These are phyloP conservation scores for Funneliformis caledonium DNA, from an alignment of 371 early-diverging fungal genomes.

Conservation along the genomic window DNA sequence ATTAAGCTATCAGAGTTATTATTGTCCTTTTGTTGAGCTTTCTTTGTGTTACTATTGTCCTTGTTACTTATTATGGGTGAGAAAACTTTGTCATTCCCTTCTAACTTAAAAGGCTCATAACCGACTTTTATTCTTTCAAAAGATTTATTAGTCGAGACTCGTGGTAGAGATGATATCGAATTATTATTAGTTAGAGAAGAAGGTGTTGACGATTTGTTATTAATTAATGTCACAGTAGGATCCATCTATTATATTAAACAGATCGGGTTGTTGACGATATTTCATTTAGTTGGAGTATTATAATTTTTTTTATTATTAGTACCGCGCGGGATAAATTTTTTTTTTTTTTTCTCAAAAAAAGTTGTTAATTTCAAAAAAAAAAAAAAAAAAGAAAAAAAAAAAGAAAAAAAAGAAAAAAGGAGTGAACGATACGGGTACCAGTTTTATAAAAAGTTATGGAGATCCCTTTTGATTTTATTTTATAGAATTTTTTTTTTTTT, in stretches of 20 bases:
- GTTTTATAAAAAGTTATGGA: background rate
- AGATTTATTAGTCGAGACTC: background rate
- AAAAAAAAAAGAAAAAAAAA: no score
- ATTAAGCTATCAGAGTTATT: constrained; percentile 15
- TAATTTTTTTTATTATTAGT: background rate
- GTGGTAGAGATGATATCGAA: constrained; percentile 8
- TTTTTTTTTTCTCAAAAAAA: no score
- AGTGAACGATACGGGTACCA: constrained; percentile 3
- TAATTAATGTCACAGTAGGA: background rate
- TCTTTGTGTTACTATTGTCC: constrained; percentile 37
- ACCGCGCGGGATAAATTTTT: background rate
- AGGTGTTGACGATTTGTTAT: constrained; percentile 18
- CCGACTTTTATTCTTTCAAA: constrained; percentile 8
- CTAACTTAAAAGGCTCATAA: background rate
- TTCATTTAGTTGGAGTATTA: constrained; percentile 31
- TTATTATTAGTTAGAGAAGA: constrained; percentile 26
- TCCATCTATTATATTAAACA: constrained; percentile 37
- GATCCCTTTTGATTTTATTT: background rate
- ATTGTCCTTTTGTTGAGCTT: constrained; percentile 31
- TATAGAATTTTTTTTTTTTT: no score
- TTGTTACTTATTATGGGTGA: constrained; percentile 22
- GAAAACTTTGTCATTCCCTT: constrained; percentile 11
- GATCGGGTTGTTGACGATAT: constrained; percentile 27
- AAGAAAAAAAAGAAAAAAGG: background rate
- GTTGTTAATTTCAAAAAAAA: no score